Evolutionary conservation across 1,284 basidiomycete genomes (phyloP).

Genomic region (Cutaneotrichosporon sp.): DNA sequence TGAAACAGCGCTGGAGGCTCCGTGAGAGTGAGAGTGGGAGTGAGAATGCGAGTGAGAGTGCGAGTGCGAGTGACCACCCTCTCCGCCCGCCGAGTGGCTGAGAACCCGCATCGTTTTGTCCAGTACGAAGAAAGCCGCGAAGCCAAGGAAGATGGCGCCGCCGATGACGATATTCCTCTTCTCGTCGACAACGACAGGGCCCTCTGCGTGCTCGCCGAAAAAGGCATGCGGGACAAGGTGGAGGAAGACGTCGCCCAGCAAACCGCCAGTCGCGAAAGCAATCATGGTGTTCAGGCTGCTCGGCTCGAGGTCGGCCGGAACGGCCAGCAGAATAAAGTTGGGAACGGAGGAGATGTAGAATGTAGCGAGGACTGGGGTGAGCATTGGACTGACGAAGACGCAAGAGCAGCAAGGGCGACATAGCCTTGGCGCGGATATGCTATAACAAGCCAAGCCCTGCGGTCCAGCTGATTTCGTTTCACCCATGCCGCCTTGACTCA

Average conservation of each 20-base stretch:
- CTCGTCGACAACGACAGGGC: constrained; percentile 74
- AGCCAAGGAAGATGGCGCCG: constrained; percentile 73
- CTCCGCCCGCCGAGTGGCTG: constrained; percentile 49
- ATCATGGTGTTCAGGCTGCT: constrained; percentile 84
- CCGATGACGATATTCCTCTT: constrained; percentile 83
- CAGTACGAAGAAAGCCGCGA: constrained; percentile 81
- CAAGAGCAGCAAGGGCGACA: too few species aligned
- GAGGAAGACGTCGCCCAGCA: constrained; percentile 82
- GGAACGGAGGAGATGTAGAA: constrained; percentile 91
- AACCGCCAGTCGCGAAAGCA: constrained; percentile 62
- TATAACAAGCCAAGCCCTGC: too few species aligned
- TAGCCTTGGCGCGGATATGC: too few species aligned
- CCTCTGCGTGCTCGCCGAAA: constrained; percentile 73
- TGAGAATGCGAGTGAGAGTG: constrained; percentile 56
- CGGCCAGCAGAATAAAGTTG: constrained; percentile 85
- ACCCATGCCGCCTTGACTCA: too few species aligned
- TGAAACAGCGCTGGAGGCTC: constrained; percentile 26
- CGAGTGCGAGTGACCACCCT: constrained; percentile 53
- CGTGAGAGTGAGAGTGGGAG: constrained; percentile 55
- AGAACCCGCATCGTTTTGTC: constrained; percentile 82
- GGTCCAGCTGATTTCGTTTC: too few species aligned
- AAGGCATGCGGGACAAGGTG: constrained; percentile 84
- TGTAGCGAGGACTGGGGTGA: constrained; percentile 63
- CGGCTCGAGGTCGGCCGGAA: constrained; percentile 73
- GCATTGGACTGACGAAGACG: too few species aligned